Evolutionary conservation across 108 stramenopile species (phyloP).

Genomic region (Aurantiochytrium sp.): DNA sequence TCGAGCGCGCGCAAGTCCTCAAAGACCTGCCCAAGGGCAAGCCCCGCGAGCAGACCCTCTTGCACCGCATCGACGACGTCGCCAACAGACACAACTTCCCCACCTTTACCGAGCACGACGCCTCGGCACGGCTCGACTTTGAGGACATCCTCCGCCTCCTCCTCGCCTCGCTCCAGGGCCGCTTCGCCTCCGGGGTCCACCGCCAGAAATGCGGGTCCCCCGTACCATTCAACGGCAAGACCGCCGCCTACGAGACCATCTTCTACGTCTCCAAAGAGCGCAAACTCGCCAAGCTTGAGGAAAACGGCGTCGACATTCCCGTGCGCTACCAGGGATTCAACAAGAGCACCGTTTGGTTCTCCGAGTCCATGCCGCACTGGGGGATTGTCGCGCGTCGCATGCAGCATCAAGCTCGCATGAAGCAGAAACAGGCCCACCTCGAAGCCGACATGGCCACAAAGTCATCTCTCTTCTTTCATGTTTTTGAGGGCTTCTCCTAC

Average conservation of each 20-base stretch:
- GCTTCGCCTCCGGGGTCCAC: neutral
- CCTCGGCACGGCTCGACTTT: neutral
- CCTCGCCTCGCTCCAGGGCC: neutral
- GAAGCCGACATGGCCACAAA: slow-evolving; percentile 12
- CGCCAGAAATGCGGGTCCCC: slow-evolving; percentile 10
- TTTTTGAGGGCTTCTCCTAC: slow-evolving; percentile 14
- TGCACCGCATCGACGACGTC: neutral
- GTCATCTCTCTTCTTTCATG: neutral
- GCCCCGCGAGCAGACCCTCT: neutral
- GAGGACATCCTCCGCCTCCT: neutral
- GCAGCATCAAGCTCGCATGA: slow-evolving; percentile 15
- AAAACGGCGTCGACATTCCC: neutral
- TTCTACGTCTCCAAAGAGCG: slow-evolving; percentile 18
- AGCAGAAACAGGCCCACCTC: neutral
- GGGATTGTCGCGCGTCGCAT: slow-evolving; percentile 11
- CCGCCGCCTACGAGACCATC: neutral
- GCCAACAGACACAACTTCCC: neutral
- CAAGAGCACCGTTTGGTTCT: neutral
- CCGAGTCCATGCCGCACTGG: neutral
- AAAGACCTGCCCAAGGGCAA: neutral
- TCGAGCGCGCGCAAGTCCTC: neutral
- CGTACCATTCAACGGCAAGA: neutral
- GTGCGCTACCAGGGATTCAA: neutral
- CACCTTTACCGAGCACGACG: neutral
- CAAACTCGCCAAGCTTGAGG: neutral